Base-by-base conservation (phyloP, 495 filamentous ascomycete species). In the Corynascus novoguineensis region DNA sequence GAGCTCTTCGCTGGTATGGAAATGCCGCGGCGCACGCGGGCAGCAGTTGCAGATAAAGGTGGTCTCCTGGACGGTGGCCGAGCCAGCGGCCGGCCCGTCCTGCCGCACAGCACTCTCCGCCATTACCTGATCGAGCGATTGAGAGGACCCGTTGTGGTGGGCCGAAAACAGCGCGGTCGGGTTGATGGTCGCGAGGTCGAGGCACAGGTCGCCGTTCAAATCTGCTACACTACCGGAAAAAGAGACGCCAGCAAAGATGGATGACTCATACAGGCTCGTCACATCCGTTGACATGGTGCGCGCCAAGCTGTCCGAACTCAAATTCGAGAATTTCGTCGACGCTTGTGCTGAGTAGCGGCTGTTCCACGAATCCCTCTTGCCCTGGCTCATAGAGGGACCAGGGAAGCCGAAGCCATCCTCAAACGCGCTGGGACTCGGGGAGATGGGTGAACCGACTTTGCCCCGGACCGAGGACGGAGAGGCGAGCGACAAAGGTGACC, bases 21-120 rank as follows among this genome's bases (percentile, higher is more conserved):
- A 95, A 52, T 86, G 88, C 63, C 89, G 89, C 1, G 90, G 90
- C 60, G 89, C 89, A 70, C 92, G 89, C 0, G 88, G 89, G 72
- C 90, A 95, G 65, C 90, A 95, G 59, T 88, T 84, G 67, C 90
- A 95, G 21, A 90, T 83, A 59, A 68, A 64, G 8, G 52, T 51
- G 2, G 48, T 28, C 14, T 51, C 55, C 1, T 28, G 21, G 45
- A 22, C 24, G n/a, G 22, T 15, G 38, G 2, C 41, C 22, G 50
- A n/a, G 17, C 25, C 25, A 2, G 32, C 11, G 6, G 11, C 54
- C 10, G 34, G 53, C 32, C 9, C 31, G 17, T 55, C 42, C 12
- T 24, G 28, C 17, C 37, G 27, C 11, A 15, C 34, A 9, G 35
- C 25, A 42, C 34, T 27, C n/a, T 44, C 29, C 28, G 27, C 21